Evolutionary conservation across 2,329 filamentous ascomycete species (phyloP).

Genomic region (Penicillium sp.): DNA sequence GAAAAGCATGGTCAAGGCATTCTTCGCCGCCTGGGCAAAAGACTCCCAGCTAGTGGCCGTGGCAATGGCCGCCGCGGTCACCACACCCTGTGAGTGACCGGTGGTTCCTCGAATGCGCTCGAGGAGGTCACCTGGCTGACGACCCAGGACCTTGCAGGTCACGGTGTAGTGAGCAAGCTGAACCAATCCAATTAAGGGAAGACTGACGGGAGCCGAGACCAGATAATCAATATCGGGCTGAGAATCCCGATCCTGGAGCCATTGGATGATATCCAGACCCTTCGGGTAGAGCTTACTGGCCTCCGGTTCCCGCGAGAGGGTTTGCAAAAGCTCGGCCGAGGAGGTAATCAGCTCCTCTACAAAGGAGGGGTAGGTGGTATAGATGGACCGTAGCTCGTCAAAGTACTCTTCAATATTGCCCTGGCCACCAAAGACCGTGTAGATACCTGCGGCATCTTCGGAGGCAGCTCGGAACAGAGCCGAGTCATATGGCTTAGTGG

Average conservation of each 20-base stretch:
- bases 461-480: constrained; percentile 86
- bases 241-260: constrained; percentile 84
- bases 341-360: constrained; percentile 79
- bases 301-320: constrained; percentile 75
- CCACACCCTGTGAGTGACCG: constrained; percentile 94
- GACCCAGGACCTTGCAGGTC: constrained; percentile 86
- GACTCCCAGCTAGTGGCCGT: constrained; percentile 92
- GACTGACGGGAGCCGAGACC: constrained; percentile 90
- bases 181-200: constrained; percentile 92
- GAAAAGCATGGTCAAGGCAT: constrained; percentile 89
- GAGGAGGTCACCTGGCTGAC: constrained; percentile 83
- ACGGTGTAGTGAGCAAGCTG: constrained; percentile 96
- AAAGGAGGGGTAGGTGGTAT: constrained; percentile 87
- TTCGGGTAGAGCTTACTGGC: constrained; percentile 97
- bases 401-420: constrained; percentile 99
- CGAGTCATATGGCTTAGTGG: constrained; percentile 90
- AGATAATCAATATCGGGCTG: constrained; percentile 94
- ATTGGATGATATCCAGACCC: constrained; percentile 90
- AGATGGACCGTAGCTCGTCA: constrained; percentile 89
- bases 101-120: constrained; percentile 85
- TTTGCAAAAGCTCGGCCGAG: constrained; percentile 84
- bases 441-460: constrained; percentile 80
- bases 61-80: constrained; percentile 88
- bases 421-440: constrained; percentile 94
- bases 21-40: constrained; percentile 75